Evolutionary conservation across 441 rosid genomes (phyloP), one percentile per base, ranked within the genome.

Genomic region (Croton laevigatus): DNA sequence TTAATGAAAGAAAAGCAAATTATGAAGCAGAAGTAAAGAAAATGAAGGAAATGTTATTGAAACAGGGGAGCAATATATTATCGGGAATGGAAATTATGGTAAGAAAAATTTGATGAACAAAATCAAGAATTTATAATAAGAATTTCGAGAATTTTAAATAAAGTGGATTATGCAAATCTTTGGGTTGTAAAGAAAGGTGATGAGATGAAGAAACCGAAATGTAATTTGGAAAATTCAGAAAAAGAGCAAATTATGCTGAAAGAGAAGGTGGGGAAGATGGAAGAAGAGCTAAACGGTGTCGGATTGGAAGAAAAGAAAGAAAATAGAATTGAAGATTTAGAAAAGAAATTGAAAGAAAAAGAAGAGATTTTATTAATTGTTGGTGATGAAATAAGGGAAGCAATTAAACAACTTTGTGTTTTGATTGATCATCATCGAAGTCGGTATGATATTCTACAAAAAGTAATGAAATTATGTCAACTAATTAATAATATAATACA

Each of bases 371-470:
- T 90, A 76, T 53, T 71, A 68, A 74, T 65, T 66, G 76, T 89
- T 32, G 87, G 83, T 22, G 94, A 90, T 68, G 98, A 90, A 78
- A 94, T 90, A 77, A 91, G 87, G 79, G 97, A 94, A 71, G 98
- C 94, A 32, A 94, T 90, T 69, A 86, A 91, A 82, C 94, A 94
- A 71, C 89, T 89, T 0, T 86, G 93, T 68, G 13, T 83, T 46
- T 61, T 79, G 69, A 79, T 83, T 44, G 89, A 91, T 60, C 84
- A 88, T 80, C 92, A 91, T 60, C 80, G 83, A 52, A 54, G 54
- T 42, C 85, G 89, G 14, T 83, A 74, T 37, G 68, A n/a, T n/a
- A n/a, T n/a, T n/a, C n/a, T n/a, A n/a, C n/a, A n/a, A n/a, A n/a
- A n/a, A n/a, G n/a, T n/a, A n/a, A n/a, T n/a, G n/a, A n/a, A n/a